Evolutionary conservation across 331 rosid genomes (phyloP), one percentile per base, ranked within the genome.

Genomic region (Prunus yedoensis): DNA sequence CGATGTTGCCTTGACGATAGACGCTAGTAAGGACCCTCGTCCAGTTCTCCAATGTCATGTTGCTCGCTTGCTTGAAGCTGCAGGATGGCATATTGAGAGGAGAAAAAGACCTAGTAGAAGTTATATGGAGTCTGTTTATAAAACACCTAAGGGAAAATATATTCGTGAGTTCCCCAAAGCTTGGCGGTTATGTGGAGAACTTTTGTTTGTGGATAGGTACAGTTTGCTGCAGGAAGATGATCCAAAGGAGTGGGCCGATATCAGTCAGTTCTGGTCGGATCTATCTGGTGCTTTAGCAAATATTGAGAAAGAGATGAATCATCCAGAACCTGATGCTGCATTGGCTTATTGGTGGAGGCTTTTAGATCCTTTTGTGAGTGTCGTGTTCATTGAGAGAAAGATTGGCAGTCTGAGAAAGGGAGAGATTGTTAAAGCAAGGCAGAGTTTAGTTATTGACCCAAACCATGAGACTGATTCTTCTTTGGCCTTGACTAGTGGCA

Each of bases 391-490:
- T 81, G 82, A 86, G 66, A 88, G 91, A 85, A 92, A 95, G 94
- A 82, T 92, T 75, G 96, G 96, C 78, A 74, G 90, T 2, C 77
- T 95, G 88, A 91, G 86, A 88, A 95, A 73, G 90, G 99, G 99
- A 64, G 93, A 89, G 81, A 73, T 78, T 52, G 96, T 95, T 75
- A 89, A 87, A 84, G 91, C 87, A 60, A 59, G 86, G 62, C 43
- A 63, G 41, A 89, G 85, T 82, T 41, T 83, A 74, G 77, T 73
- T 66, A 49, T 76, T 76, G 79, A 70, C 49, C 74, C 79, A 78
- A 74, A 58, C 71, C 81, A 63, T 47, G 77, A 58, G 66, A 68
- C 75, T 56, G 71, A 57, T 75, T 74, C 58, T 73, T 57, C 77
- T 64, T 78, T 80, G 78, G 77, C 74, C 75, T 78, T 81, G 78